Conservation (phyloP, 2,329 filamentous ascomycete genomes). For the Alternaria gansuensis region DNA sequence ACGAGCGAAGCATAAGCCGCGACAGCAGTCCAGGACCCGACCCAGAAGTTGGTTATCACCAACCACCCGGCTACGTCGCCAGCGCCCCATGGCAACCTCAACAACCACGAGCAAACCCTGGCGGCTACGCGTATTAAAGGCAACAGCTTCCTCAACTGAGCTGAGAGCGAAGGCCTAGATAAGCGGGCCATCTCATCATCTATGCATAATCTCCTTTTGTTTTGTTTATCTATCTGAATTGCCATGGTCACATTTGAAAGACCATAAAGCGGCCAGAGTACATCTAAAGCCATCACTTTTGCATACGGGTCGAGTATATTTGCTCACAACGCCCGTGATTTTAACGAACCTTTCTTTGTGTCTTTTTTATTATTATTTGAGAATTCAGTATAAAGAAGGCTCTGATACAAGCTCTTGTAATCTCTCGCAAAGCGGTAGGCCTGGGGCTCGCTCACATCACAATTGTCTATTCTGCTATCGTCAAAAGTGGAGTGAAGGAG, state of each 20-base stretch:
- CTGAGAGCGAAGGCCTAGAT: constrained; percentile 5
- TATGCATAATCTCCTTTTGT: constrained; percentile 7
- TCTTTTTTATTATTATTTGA: constrained; percentile 2
- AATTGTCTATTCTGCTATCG: constrained; percentile 15
- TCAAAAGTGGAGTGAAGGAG: constrained; percentile 3
- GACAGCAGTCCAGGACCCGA: constrained; percentile 43
- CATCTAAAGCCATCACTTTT: constrained; percentile 1
- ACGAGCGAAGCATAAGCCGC: constrained; percentile 38
- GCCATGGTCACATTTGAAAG: constrained; percentile 5
- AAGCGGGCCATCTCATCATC: background rate
- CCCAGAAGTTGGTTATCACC: constrained; percentile 36
- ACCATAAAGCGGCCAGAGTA: constrained; percentile 7
- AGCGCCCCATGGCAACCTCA: constrained; percentile 43
- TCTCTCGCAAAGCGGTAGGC: constrained; percentile 18
- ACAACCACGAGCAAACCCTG: constrained; percentile 31
- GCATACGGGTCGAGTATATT: constrained; percentile 3
- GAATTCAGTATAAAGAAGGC: constrained; percentile 14
- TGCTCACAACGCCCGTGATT: constrained; percentile 3
- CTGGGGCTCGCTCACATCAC: constrained; percentile 17
- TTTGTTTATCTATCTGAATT: constrained; percentile 2
- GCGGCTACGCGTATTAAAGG: constrained; percentile 40
- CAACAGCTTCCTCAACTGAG: background rate
- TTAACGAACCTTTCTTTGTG: constrained; percentile 17
- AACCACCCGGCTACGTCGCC: constrained; percentile 33
- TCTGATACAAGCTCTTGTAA: constrained; percentile 24